Percentiles rank a stretch among this genome's conserved stretches.
These are phyloP conservation scores for Fomitiporia mediterranea DNA, from an alignment of 1,284 basidiomycete genomes.

Conservation along the genomic window DNA sequence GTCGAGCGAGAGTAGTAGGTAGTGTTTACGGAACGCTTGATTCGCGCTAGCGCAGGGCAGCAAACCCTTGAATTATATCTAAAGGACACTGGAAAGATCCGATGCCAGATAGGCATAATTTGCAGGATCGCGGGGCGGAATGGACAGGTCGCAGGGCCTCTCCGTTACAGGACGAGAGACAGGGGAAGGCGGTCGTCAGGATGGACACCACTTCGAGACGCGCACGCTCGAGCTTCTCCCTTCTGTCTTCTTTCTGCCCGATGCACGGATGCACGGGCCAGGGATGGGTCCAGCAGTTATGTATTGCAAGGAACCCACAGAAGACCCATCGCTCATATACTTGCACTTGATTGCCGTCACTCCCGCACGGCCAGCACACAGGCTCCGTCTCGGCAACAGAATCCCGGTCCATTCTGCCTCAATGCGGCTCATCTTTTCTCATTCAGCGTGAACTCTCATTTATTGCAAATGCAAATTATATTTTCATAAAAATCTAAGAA, in stretches of 20 bases:
- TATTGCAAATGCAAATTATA: too few relatives aligned
- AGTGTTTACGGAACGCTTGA: background rate
- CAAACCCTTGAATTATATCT: constrained; percentile 13
- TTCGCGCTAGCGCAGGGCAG: constrained; percentile 9
- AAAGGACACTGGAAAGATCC: constrained; percentile 19
- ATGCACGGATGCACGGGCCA: too few relatives aligned
- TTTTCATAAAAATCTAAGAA: too few relatives aligned
- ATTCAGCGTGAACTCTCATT: background rate
- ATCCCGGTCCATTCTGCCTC: background rate
- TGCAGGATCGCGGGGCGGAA: constrained; percentile 1
- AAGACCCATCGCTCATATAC: background rate
- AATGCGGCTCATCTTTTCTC: background rate
- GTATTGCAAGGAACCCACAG: too few relatives aligned
- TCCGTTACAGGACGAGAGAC: background rate
- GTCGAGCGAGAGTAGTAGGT: background rate
- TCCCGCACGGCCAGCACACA: background rate
- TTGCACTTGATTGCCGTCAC: constrained; percentile 4
- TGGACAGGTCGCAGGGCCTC: background rate
- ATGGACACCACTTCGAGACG: constrained; percentile 2
- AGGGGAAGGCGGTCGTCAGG: constrained; percentile 3
- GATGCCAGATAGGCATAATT: constrained; percentile 7
- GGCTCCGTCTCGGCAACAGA: too few relatives aligned
- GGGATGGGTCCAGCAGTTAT: too few relatives aligned
- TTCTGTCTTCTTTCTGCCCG: background rate
- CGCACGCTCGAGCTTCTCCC: background rate